Conservation (phyloP, 208 protist species). For the Leishmania aethiopica region DNA sequence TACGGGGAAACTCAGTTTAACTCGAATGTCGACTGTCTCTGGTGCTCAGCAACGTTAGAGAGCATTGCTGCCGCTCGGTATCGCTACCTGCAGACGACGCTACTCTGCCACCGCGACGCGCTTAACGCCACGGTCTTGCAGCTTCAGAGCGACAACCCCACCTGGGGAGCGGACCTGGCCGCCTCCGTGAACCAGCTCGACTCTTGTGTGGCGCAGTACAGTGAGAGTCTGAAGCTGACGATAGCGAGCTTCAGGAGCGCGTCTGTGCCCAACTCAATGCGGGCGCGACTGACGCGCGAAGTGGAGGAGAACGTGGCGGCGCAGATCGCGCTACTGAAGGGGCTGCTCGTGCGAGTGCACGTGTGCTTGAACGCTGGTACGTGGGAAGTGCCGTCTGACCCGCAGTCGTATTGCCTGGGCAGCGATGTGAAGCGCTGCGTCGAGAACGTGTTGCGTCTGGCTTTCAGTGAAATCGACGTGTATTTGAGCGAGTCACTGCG, state of each 20-base stretch:
- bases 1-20: conserved; percentile 75
- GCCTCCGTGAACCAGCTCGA: conserved; percentile 28
- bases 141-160: conserved; percentile 62
- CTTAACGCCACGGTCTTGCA: conserved; percentile 45
- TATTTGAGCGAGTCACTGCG: conserved; percentile 74
- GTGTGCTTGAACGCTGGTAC: conserved; percentile 36
- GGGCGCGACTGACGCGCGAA: conserved; percentile 40
- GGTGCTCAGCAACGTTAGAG: conserved; percentile 80
- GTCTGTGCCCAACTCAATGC: conserved; percentile 62
- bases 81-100: conserved; percentile 43
- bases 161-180: conserved; percentile 23
- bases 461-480: conserved; percentile 61
- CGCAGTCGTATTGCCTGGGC: conserved; percentile 39
- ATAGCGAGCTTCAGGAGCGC: conserved; percentile 28
- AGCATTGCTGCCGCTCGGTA: conserved; percentile 82
- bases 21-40: conserved; percentile 57
- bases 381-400: conserved; percentile 29
- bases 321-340: conserved; percentile 34
- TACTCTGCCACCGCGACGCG: conserved; percentile 30
- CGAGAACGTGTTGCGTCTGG: conserved; percentile 43
- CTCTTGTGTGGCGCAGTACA: conserved; percentile 26
- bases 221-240: conserved; percentile 31
- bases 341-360: conserved; percentile 31
- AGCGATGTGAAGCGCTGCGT: conserved; percentile 46
- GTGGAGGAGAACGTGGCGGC: conserved; percentile 41